phyloP scores from a whole-genome alignment of 805 yeast species.

The Saccharomycopsis microspora region DNA sequence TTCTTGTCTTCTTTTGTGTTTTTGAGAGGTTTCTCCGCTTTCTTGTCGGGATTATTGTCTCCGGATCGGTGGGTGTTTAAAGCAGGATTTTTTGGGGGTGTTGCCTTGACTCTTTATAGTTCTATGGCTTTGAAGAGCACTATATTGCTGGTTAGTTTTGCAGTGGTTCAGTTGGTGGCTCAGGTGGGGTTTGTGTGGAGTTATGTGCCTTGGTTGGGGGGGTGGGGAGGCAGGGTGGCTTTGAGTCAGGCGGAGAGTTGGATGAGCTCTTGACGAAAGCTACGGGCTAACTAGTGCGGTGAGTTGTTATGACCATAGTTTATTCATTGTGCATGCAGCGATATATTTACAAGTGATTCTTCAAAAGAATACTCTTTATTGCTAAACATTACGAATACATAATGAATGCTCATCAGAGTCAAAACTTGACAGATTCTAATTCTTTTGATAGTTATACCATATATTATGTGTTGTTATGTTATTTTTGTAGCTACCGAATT shows the following conservation, averaged over 20 bases:
- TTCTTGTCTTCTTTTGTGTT: slow-evolving; percentile 86
- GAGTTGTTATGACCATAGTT: no score
- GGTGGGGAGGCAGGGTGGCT: slow-evolving; percentile 40
- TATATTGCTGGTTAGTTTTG: slow-evolving; percentile 62
- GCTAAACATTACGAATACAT: no score
- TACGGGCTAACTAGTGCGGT: no score
- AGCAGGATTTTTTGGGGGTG: slow-evolving; percentile 67
- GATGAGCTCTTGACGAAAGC: slow-evolving; percentile 8
- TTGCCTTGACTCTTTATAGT: slow-evolving; percentile 66
- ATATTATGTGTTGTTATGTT: no score
- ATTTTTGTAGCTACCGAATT: no score
- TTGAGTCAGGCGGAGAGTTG: slow-evolving; percentile 32
- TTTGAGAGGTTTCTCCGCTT: slow-evolving; percentile 85
- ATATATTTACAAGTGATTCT: no score
- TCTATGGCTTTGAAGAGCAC: slow-evolving; percentile 61
- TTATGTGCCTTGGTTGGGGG: slow-evolving; percentile 90
- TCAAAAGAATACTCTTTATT: no score
- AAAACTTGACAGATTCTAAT: no score
- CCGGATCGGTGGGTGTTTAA: slow-evolving; percentile 74
- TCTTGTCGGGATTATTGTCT: slow-evolving; percentile 61
- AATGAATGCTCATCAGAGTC: no score
- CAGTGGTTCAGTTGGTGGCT: slow-evolving; percentile 70
- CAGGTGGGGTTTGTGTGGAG: slow-evolving; percentile 85
- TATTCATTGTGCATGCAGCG: no score
- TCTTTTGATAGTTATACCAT: no score